Conservation (phyloP, 176 grass and related monocot species). For the Metroxylon sagu region DNA sequence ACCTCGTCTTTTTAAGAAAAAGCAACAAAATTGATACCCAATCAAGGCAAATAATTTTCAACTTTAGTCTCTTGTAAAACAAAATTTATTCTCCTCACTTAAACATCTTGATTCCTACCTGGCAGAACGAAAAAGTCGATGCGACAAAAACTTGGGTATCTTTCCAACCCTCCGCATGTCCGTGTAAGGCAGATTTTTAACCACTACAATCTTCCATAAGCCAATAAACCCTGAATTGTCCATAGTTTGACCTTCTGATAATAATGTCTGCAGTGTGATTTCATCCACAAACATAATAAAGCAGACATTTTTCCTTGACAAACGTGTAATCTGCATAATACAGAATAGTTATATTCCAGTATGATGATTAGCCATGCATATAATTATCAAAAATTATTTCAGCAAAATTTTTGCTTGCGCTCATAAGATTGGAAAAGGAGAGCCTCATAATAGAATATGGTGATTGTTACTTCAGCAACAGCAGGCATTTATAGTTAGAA, state of each 20-base stretch:
- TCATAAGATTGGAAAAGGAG: too few relatives aligned
- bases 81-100: too few relatives aligned
- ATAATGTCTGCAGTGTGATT: conserved; percentile 68
- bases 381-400: too few relatives aligned
- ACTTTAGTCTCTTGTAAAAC: too few relatives aligned
- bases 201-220: conserved; percentile 88
- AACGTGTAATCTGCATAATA: conserved; percentile 58
- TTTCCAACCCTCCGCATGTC: conserved; percentile 97
- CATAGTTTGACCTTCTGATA: conserved; percentile 87
- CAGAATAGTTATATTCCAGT: neutral
- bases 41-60: too few relatives aligned
- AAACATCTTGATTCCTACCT: conserved; percentile 42
- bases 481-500: too few relatives aligned
- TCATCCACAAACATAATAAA: conserved; percentile 99
- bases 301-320: conserved; percentile 96
- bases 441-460: too few relatives aligned
- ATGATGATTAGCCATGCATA: too few relatives aligned
- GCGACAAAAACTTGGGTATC: conserved; percentile 90
- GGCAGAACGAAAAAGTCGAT: conserved; percentile 82
- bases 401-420: too few relatives aligned
- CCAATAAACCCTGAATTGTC: conserved; percentile 71
- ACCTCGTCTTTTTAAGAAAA: too few relatives aligned
- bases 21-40: neutral
- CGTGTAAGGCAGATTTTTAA: conserved; percentile 86
- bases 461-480: too few relatives aligned